These are phyloP conservation scores for Russula brevipes DNA, from an alignment of 768 basidiomycete genomes.

Conservation along the genomic window DNA sequence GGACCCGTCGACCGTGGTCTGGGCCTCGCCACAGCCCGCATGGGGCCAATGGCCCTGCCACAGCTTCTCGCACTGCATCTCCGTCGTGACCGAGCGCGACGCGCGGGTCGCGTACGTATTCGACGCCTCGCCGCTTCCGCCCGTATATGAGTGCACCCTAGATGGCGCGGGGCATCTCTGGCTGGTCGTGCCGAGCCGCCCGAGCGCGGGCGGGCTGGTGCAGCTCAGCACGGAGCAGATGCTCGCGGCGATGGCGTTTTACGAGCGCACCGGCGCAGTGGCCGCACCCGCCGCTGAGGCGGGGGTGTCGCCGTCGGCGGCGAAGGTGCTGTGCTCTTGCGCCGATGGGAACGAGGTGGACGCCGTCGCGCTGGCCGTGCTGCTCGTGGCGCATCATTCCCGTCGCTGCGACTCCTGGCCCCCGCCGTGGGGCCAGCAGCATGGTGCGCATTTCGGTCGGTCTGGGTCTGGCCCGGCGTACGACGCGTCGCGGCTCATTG, in stretches of 20 bases:
- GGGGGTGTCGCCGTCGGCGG: neutral
- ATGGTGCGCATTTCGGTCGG: no score
- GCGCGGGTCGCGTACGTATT: neutral
- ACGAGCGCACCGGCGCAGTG: neutral
- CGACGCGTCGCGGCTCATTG: neutral
- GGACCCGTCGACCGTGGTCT: neutral
- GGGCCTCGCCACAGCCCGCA: neutral
- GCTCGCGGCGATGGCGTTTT: constrained; percentile 3
- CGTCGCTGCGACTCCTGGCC: no score
- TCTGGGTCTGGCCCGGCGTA: neutral
- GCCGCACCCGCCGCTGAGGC: neutral
- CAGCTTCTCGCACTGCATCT: constrained; percentile 11
- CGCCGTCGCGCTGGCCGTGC: constrained; percentile 3
- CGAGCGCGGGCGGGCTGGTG: neutral
- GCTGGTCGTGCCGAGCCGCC: constrained; percentile 9
- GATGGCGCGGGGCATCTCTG: constrained; percentile 11
- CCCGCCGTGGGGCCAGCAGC: no score
- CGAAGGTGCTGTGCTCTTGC: neutral
- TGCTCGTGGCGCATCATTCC: neutral
- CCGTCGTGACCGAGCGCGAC: constrained; percentile 6
- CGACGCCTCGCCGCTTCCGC: neutral
- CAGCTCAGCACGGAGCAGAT: constrained; percentile 10
- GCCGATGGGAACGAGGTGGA: constrained; percentile 10
- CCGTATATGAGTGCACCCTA: neutral
- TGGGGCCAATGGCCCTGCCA: constrained; percentile 16